Base-by-base conservation (phyloP, 2,329 filamentous ascomycete species). In the Blastomyces percursus region DNA sequence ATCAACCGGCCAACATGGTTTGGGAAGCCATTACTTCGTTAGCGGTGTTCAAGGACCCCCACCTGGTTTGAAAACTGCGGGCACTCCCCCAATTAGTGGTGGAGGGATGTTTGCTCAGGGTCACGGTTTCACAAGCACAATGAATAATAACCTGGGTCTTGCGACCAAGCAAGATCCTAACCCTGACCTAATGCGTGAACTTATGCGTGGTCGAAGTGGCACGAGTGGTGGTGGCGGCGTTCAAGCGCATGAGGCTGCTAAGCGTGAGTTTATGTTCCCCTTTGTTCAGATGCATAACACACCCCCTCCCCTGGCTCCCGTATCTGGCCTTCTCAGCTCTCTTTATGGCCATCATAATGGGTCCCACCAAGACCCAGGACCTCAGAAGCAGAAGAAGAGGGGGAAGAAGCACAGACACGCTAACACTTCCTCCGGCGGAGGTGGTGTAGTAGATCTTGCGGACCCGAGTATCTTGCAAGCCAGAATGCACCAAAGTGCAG, bases 381-480 rank as follows among this genome's bases (percentile, higher is more conserved):
- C 80, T 76, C 88, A 90, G 81, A 95, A 96, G 87, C 91, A 95
- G 86, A 96, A 96, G 88, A 96, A 96, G 86, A 96, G 96, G 91
- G 91, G 91, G 83, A 96, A 96, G 87, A 96, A 96, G 91, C 93
- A 96, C 85, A 95, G 92, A 87, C 92, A 96, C 88, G 93, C 91
- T 94, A 96, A 96, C 91, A 96, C 93, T 93, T 96, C 92, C 90
- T 97, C 93, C 87, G 96, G 91, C 86, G 92, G 91, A 86, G 92
- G 66, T 65, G 92, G 90, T 83, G 86, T 96, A 93, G 92, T 95
- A 83, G 92, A 97, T 95, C 91, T 96, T 92, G 91, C 90, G 84
- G 92, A 97, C 91, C 93, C 93, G 84, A 96, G 91, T 85, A 96
- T 96, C 85, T 87, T 97, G 84, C 92, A 96, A 83, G 91, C 91